phyloP scores from a whole-genome alignment of 192 early-diverging fungal genomes.

The Allomyces macrogynus region DNA sequence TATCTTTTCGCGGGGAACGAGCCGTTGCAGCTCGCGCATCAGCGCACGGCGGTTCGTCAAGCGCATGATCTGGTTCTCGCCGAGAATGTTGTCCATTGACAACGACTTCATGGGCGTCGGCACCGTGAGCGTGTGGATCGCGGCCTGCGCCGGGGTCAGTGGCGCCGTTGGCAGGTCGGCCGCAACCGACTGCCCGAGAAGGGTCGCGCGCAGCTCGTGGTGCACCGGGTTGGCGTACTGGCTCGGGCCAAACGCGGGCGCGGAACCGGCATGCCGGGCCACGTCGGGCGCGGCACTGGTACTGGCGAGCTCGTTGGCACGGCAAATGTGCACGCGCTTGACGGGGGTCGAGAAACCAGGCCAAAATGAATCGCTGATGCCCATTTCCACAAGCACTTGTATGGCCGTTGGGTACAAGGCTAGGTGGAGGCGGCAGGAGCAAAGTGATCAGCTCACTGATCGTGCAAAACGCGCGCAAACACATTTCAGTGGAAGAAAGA shows the following conservation, averaged over 20 bases:
- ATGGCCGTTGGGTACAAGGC: no score
- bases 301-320: not conserved
- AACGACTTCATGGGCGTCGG: not conserved
- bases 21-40: not conserved
- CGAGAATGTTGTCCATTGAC: not conserved
- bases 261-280: no score
- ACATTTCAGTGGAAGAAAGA: not conserved
- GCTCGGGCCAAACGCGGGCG: no score
- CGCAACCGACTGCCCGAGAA: not conserved
- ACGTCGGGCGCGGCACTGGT: not conserved
- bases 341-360: not conserved
- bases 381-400: not conserved
- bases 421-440: not conserved
- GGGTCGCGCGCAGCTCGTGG: not conserved
- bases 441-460: not conserved
- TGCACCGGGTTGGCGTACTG: not conserved
- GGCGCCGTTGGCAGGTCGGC: not conserved
- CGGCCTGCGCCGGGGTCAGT: not conserved
- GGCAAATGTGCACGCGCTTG: not conserved
- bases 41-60: not conserved
- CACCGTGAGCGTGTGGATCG: not conserved
- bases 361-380: not conserved
- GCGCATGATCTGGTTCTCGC: not conserved
- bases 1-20: not conserved
- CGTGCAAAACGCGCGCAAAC: not conserved